Base-by-base conservation (phyloP, 2,329 filamentous ascomycete genomes). In the Rasamsonia emersonii region DNA sequence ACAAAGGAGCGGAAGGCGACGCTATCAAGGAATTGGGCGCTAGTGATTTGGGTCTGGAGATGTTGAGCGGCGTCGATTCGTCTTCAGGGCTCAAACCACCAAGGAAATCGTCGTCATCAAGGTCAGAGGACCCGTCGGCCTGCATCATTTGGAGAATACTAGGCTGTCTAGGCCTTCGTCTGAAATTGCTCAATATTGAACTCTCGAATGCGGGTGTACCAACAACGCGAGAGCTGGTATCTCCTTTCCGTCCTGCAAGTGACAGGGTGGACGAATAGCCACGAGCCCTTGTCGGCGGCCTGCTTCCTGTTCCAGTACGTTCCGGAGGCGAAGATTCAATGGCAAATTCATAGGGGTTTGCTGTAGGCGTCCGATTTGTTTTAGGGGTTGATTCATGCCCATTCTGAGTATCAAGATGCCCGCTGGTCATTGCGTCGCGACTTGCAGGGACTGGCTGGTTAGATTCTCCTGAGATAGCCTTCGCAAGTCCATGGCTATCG, bases 101-200 rank as follows among this genome's bases (percentile, higher is more conserved):
- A 11, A 65, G 50, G 37, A 64, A 62, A 36, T 63, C 59, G 26
- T 62, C 58, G 29, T 62, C 36, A 15, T 49, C 53, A 3, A 57
- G 35, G 11, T 58, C 53, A 16, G 56, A 55, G 15, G 56, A 55
- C n/a, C 44, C 49, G 36, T 58, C 58, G 19, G 54, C 54, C 24
- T 63, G 57, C 53, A 64, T 58, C 51, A 64, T 56, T 20, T 62
- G 59, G 5, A 65, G 46, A 28, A 65, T 60, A 43, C 62, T 65
- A 15, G 58, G 55, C 36, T 65, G 62, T 38, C 62, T 55, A 9
- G 61, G 55, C 18, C 62, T 47, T 21, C 58, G 52, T 32, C 61
- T 58, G 39, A 65, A 65, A 38, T 62, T 61, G 38, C 58, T 63
- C 34, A 65, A 35, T 32, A 64, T 51, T 3, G 61, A 65, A 32